Conservation (phyloP, 495 filamentous ascomycete genomes). For the Tricharina praecox region DNA sequence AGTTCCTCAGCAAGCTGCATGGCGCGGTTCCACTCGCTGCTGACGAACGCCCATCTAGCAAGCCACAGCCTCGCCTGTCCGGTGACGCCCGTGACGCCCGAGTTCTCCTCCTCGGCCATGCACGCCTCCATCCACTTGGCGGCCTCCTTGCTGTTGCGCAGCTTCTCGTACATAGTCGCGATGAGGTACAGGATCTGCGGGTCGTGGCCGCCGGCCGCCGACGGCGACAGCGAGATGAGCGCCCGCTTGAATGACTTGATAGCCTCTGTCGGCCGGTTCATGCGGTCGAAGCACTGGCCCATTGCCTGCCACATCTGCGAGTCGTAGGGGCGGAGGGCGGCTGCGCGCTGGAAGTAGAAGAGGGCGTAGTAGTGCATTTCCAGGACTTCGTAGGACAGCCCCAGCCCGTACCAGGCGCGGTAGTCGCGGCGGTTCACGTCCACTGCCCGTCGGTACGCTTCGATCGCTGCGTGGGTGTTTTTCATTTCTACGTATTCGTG, state of each 20-base stretch:
- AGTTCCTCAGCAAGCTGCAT: slow-evolving; percentile 74
- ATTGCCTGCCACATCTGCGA: slow-evolving; percentile 98
- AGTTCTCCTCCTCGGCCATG: slow-evolving; percentile 67
- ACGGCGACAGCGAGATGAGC: slow-evolving; percentile 43
- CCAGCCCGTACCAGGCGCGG: slow-evolving; percentile 94
- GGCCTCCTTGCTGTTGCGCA: slow-evolving; percentile 58
- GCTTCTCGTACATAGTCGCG: slow-evolving; percentile 68
- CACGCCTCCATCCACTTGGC: slow-evolving; percentile 89
- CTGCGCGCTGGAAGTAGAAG: slow-evolving; percentile 94
- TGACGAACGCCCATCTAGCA: slow-evolving; percentile 58
- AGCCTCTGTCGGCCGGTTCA: slow-evolving; percentile 63
- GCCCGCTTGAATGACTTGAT: slow-evolving; percentile 92
- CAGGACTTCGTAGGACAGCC: slow-evolving; percentile 91
- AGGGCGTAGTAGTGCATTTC: slow-evolving; percentile 95
- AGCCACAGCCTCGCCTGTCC: slow-evolving; percentile 91
- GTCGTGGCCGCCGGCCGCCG: slow-evolving; percentile 41
- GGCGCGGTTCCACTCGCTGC: slow-evolving; percentile 54
- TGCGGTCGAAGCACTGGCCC: slow-evolving; percentile 73
- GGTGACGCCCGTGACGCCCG: slow-evolving; percentile 71
- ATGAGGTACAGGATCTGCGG: slow-evolving; percentile 83
- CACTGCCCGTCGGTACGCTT: slow-evolving; percentile 88
- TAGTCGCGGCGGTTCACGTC: slow-evolving; percentile 95
- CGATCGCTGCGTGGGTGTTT: slow-evolving; percentile 96
- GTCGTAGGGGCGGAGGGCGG: slow-evolving; percentile 76
- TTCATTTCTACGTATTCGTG: slow-evolving; percentile 99